Percentiles rank a stretch among this genome's conserved stretches.
These are phyloP conservation scores for Lentithecium fluviatile DNA, from an alignment of 495 filamentous ascomycete genomes.

Conservation along the genomic window DNA sequence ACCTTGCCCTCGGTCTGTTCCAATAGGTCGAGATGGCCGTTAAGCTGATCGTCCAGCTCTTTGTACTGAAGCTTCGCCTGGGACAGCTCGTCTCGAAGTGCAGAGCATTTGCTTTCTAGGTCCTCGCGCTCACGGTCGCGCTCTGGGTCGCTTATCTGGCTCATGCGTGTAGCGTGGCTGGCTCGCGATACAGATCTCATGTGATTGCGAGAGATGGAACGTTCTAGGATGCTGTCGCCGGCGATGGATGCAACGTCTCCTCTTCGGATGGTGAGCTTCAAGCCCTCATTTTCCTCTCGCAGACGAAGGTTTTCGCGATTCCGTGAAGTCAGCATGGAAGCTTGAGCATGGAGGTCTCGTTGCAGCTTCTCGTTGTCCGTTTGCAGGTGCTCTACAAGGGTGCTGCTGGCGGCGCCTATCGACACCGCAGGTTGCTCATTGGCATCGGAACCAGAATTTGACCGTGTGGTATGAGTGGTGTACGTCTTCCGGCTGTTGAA, in stretches of 20 bases:
- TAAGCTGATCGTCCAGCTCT: constrained; percentile 46
- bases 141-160: constrained; percentile 72
- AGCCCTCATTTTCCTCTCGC: constrained; percentile 94
- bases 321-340: constrained; percentile 94
- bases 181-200: constrained; percentile 68
- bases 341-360: constrained; percentile 90
- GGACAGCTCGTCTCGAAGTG: constrained; percentile 82
- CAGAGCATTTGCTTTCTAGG: constrained; percentile 75
- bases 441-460: constrained; percentile 55
- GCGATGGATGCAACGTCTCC: constrained; percentile 65
- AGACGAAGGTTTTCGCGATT: constrained; percentile 93
- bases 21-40: constrained; percentile 44
- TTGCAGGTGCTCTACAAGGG: constrained; percentile 76
- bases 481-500: constrained; percentile 61
- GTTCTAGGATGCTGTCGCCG: constrained; percentile 87
- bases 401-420: constrained; percentile 59
- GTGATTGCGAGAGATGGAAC: constrained; percentile 83
- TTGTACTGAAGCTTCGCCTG: constrained; percentile 76
- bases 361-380: constrained; percentile 91
- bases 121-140: constrained; percentile 84
- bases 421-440: constrained; percentile 53
- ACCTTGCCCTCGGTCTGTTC: constrained; percentile 41
- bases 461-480: constrained; percentile 59
- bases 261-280: constrained; percentile 80
- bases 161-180: constrained; percentile 68